Base-by-base conservation (phyloP, 176 grass and related monocot genomes). In the Musa schizocarpa region DNA sequence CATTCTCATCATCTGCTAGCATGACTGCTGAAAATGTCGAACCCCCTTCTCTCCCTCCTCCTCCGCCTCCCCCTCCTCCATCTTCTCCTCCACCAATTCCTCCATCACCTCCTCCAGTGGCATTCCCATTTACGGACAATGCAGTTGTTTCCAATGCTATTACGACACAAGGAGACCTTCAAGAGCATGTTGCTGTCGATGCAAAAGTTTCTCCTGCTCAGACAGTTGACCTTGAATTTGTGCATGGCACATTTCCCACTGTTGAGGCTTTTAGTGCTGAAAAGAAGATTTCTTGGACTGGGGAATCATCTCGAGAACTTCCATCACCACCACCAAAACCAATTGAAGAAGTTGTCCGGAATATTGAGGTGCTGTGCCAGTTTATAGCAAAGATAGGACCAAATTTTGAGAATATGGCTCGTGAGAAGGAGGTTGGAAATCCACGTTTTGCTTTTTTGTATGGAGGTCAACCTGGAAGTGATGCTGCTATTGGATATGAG, bases 281-380 rank as follows among this genome's bases (percentile, higher is more conserved):
- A 23, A 77, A 53, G 75, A 14, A 77, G 34, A 25, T 65, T 53
- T 13, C 12, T 52, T 24, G 14, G 24, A 13, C 23, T 58, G 23
- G 13, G 9, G 73, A 59, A 75, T 29, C 27, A 20, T 77, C 43
- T 26, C 20, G 24, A 53, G 27, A 77, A 9, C 21, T 77, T 50
- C 20, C 50, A 65, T 52, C 61, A 52, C 12, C 61, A 65, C 61
- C 75, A 25, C 59, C 75, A 23, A 53, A 65, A 51, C 75, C 57
- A 68, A 59, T 55, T 23, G 73, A 77, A 83, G 77, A 87, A 77
- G 81, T 72, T 59, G 56, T 75, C 75, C 49, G 23, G 54, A 53
- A 48, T 49, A 79, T 79, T 58, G 17, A 79, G 53, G 23, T 49
- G 16, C 16, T 79, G 11, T 70, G 65, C 52, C 65, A 58, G 25